These are phyloP conservation scores for Artemisia annua DNA, from an alignment of 129 eudicot genomes.

Conservation along the genomic window DNA sequence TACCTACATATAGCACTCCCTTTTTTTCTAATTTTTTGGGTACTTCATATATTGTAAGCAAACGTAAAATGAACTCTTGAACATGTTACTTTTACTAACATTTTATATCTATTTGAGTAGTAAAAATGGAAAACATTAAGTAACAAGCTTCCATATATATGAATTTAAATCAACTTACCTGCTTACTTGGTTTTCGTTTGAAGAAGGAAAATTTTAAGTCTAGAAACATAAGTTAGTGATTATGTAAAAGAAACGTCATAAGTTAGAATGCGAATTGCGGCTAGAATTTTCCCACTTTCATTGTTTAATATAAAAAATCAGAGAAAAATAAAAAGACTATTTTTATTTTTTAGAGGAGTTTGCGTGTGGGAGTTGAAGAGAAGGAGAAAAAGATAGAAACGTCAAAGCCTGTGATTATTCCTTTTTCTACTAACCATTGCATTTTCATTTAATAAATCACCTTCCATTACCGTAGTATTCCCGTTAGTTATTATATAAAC, in stretches of 20 bases:
- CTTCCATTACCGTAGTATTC: background rate
- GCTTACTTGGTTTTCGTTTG: background rate
- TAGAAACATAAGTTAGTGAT: constrained; percentile 17
- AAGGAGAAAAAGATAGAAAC: constrained; percentile 43
- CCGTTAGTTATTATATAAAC: too few relatives aligned
- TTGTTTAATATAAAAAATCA: background rate
- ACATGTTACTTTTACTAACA: too few relatives aligned
- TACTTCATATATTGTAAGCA: too few relatives aligned
- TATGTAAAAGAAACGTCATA: constrained; percentile 35
- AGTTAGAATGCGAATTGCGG: constrained; percentile 43
- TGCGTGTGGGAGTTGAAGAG: constrained; percentile 65
- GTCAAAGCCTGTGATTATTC: constrained; percentile 60
- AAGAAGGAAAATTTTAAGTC: background rate
- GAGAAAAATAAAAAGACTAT: constrained; percentile 8
- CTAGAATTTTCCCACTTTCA: constrained; percentile 22
- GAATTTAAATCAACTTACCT: background rate
- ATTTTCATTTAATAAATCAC: constrained; percentile 30
- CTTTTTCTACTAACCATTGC: constrained; percentile 36
- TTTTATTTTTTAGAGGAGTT: constrained; percentile 39
- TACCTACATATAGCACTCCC: too few relatives aligned
- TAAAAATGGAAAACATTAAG: background rate
- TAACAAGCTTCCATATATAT: background rate
- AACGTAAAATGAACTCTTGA: too few relatives aligned
- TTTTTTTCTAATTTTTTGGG: too few relatives aligned
- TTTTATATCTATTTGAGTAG: too few relatives aligned